A percentile compares a stretch with the other conserved stretches of the same genome.
These are phyloP conservation scores for Penicillium taxi DNA, from an alignment of 495 filamentous ascomycete genomes.

Conservation along the genomic window DNA sequence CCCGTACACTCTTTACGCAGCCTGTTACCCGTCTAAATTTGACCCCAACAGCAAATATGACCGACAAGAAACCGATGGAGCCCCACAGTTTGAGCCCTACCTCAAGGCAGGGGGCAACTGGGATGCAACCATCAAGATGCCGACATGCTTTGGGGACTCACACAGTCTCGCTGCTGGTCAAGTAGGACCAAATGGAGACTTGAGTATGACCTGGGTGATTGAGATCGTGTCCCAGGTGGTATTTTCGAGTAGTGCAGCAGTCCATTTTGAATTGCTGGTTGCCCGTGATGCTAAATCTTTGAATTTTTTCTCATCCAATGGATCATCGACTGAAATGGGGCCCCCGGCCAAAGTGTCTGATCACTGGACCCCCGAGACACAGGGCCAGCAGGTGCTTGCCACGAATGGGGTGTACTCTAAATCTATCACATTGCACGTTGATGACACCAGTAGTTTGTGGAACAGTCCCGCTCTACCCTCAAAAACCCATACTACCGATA, in stretches of 20 bases:
- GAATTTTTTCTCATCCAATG: conserved; percentile 50
- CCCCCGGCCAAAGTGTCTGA: conserved; percentile 65
- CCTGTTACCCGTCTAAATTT: conserved; percentile 73
- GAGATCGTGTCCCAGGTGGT: conserved; percentile 88
- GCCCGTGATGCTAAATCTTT: conserved; percentile 78
- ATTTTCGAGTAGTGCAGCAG: conserved; percentile 78
- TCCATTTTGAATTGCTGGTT: conserved; percentile 84
- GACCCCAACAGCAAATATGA: conserved; percentile 68
- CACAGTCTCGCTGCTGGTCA: conserved; percentile 15
- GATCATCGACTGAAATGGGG: conserved; percentile 36
- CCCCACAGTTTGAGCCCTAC: conserved; percentile 88
- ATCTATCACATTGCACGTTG: conserved; percentile 66
- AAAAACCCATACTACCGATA: conserved; percentile 16
- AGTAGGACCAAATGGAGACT: conserved; percentile 17
- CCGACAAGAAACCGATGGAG: conserved; percentile 50
- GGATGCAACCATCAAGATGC: conserved; percentile 68
- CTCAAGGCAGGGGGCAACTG: conserved; percentile 88
- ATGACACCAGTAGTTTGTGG: conserved; percentile 87
- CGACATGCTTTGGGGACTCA: conserved; percentile 42
- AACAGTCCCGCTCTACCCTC: conserved; percentile 75
- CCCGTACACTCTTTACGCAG: conserved; percentile 81
- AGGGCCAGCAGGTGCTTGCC: conserved; percentile 38
- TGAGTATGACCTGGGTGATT: conserved; percentile 75
- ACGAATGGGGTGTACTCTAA: conserved; percentile 72
- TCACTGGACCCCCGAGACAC: conserved; percentile 47